Evolutionary conservation across 371 early-diverging fungal species (phyloP), one percentile per base, ranked within the genome.

Genomic region (Actinomortierella wolfii): DNA sequence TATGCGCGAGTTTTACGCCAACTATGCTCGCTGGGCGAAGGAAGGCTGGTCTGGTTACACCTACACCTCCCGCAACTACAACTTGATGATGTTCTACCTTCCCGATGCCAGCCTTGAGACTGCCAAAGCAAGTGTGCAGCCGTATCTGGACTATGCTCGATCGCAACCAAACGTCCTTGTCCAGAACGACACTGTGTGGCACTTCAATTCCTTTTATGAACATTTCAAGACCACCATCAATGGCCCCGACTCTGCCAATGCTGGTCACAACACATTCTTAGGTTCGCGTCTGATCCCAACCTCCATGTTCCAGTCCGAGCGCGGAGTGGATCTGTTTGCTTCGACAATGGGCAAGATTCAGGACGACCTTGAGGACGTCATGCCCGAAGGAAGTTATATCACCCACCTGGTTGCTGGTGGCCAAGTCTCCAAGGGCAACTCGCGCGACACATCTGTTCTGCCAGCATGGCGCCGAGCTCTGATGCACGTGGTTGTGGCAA

Each of bases 391-490:
- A 8, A 21, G 42, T 29, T 20, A 20, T 40, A 4, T 52, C 11
- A 2, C 20, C 29, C 9, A 26, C 26, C 41, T 55, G 23, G 46
- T 55, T 11, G 45, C 25, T 11, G 47, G 55, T 9, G 55, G 55
- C 8, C 29, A 55, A n/a, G 55, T 55, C 23, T 2, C 46, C 26
- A 2, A 45, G 20, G 55, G 55, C 21, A 55, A 45, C 34, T 46
- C 55, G 3, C 21, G 26, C 20, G 55, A 55, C 3, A 55, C 55
- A 4, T 55, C 58, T 50, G 64, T 75, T 2, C 53, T 64, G 45
- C 68, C 79, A 9, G 57, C 57, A 3, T 75, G 68, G 64, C 48
- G 76, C 28, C 42, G 51, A 1, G 49, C 68, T 6, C 51, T 62
- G 18, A 61, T 67, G 71, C 69, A 76, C 34, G 47, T 73, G 24